A percentile compares a stretch with the other conserved stretches of the same genome.
Evolutionary conservation across 2,329 filamentous ascomycete genomes (phyloP).

Genomic region (Fusarium sublunatum): DNA sequence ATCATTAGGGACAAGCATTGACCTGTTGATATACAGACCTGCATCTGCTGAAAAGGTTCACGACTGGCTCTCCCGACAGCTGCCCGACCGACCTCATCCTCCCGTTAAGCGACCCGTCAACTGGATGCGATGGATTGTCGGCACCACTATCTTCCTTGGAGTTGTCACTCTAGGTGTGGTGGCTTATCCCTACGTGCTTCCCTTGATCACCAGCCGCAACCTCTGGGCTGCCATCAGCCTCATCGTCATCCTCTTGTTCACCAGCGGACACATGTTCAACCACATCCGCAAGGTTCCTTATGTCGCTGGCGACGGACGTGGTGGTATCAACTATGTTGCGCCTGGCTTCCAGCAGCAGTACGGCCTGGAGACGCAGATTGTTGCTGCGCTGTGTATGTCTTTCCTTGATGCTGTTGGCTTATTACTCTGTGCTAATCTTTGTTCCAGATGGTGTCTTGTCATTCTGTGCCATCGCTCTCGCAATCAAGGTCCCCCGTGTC

Average conservation of each 20-base stretch:
- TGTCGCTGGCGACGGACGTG: conserved; percentile 83
- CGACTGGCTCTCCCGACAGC: conserved; percentile 80
- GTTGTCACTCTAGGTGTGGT: conserved; percentile 75
- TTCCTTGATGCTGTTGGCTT: neutral
- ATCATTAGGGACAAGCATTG: neutral
- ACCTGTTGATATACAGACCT: conserved; percentile 60
- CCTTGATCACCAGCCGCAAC: conserved; percentile 88
- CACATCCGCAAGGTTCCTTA: conserved; percentile 97
- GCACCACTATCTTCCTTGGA: conserved; percentile 76
- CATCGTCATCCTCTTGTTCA: conserved; percentile 91
- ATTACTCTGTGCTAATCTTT: neutral
- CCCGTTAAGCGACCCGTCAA: conserved; percentile 86
- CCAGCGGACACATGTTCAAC: conserved; percentile 98
- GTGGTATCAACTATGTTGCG: conserved; percentile 90
- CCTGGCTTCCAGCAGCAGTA: conserved; percentile 93
- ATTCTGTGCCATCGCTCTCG: conserved; percentile 90
- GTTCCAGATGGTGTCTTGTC: conserved; percentile 74
- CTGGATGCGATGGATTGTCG: conserved; percentile 78
- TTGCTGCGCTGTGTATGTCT: conserved; percentile 88
- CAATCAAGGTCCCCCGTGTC: conserved; percentile 92
- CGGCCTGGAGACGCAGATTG: conserved; percentile 93
- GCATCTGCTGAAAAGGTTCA: conserved; percentile 82
- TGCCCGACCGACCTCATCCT: conserved; percentile 82
- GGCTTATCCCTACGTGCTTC: conserved; percentile 81
- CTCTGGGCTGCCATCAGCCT: conserved; percentile 92